A percentile compares a stretch with the other conserved stretches of the same genome.
phyloP scores from a whole-genome alignment of 768 basidiomycete genomes.

The Lyophyllum semitale region DNA sequence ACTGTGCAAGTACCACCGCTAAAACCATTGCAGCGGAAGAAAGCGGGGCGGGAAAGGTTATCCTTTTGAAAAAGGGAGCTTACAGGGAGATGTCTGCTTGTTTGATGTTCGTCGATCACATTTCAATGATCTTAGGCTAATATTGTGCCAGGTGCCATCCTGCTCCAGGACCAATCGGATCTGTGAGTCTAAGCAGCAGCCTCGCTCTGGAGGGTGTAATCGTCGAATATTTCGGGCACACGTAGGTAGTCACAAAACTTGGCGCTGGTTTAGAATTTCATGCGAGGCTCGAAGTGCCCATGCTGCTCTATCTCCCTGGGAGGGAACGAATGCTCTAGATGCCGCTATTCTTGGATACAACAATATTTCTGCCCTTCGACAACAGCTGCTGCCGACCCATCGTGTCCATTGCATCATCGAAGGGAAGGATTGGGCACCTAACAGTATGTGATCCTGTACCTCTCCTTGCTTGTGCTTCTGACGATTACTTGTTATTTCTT shows the following conservation, averaged over 20 bases:
- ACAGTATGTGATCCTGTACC: conserved; percentile 45
- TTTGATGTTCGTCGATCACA: conserved; percentile 54
- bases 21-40: conserved; percentile 61
- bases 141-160: conserved; percentile 68
- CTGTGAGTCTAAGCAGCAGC: conserved; percentile 63
- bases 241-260: conserved; percentile 39
- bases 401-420: conserved; percentile 81
- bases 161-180: conserved; percentile 72
- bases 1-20: neutral
- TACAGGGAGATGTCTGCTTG: conserved; percentile 80
- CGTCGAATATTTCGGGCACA: conserved; percentile 74
- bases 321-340: conserved; percentile 81
- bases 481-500: neutral
- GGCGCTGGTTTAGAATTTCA: neutral
- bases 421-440: conserved; percentile 75
- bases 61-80: conserved; percentile 67
- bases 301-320: conserved; percentile 81
- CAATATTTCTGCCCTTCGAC: conserved; percentile 76
- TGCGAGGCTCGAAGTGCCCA: conserved; percentile 56
- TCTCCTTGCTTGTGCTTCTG: neutral
- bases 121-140: neutral
- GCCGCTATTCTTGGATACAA: conserved; percentile 87
- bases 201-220: conserved; percentile 62
- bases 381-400: conserved; percentile 77
- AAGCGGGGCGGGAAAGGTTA: conserved; percentile 72